These are phyloP conservation scores for Sphenostylis stenocarpa DNA, from an alignment of 306 rosid species.

Conservation along the genomic window DNA sequence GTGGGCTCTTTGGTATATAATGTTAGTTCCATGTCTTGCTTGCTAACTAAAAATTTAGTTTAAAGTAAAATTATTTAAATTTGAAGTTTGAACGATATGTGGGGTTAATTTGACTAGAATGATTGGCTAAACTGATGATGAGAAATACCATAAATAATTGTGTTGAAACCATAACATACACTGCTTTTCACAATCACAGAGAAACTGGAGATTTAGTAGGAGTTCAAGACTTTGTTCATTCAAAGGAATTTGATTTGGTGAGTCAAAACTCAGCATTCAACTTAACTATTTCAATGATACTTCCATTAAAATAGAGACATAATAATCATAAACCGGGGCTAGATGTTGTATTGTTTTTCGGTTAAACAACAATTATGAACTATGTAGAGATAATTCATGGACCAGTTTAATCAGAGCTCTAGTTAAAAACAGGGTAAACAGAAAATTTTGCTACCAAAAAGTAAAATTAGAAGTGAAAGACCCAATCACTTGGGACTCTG, in stretches of 20 bases:
- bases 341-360: constrained; percentile 33
- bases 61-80: not conserved
- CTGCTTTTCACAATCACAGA: constrained; percentile 35
- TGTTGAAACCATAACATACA: constrained; percentile 42
- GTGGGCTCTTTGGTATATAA: not conserved
- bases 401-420: constrained; percentile 38
- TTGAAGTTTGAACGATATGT: constrained; percentile 9
- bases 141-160: constrained; percentile 35
- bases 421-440: constrained; percentile 22
- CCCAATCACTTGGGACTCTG: constrained; percentile 28
- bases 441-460: constrained; percentile 25
- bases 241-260: constrained; percentile 24
- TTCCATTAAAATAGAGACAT: constrained; percentile 56
- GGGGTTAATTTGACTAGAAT: constrained; percentile 37
- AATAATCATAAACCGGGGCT: constrained; percentile 59
- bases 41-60: not conserved
- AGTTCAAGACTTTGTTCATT: constrained; percentile 35
- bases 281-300: constrained; percentile 45
- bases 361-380: constrained; percentile 58
- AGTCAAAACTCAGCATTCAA: constrained; percentile 45
- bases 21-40: not conserved
- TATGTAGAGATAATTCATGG: constrained; percentile 32
- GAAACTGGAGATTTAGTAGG: constrained; percentile 33
- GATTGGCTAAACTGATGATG: constrained; percentile 34
- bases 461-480: constrained; percentile 27